Percentiles rank a stretch among this genome's conserved stretches.
Evolutionary conservation across 164 flowering plant species (phyloP).

Genomic region (Chimonanthus salicifolius): DNA sequence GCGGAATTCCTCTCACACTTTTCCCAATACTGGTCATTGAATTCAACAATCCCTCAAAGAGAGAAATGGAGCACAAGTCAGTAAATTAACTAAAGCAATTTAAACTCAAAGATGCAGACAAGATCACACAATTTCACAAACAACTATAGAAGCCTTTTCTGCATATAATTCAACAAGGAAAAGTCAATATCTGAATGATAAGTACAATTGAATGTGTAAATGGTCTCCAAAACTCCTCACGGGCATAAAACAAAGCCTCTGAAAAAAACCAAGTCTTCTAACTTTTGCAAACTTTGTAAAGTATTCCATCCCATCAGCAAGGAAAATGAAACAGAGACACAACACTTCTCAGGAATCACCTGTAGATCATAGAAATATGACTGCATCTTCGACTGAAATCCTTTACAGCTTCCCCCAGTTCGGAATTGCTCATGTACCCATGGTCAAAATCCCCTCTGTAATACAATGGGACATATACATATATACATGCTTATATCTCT

Average conservation of each 20-base stretch:
- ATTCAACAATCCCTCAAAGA: constrained; percentile 53
- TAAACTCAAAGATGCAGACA: neutral
- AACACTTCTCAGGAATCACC: constrained; percentile 35
- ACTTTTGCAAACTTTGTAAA: no score
- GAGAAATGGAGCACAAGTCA: constrained; percentile 41
- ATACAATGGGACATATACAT: neutral
- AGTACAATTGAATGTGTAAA: no score
- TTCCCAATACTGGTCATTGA: constrained; percentile 68
- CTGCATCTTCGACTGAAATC: constrained; percentile 57
- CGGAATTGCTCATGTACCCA: constrained; percentile 78
- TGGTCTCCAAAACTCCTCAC: neutral
- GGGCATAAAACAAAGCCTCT: neutral
- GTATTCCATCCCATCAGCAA: neutral
- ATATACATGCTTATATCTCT: neutral
- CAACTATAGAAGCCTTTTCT: neutral
- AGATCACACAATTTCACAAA: neutral
- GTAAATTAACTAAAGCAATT: constrained; percentile 9
- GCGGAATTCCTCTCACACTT: constrained; percentile 70
- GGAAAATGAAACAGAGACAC: neutral
- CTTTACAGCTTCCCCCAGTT: constrained; percentile 66
- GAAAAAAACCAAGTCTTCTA: no score
- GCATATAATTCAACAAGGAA: neutral
- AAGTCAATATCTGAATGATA: neutral
- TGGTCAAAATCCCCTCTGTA: constrained; percentile 41
- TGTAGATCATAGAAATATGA: constrained; percentile 72